phyloP scores from a whole-genome alignment of 1,139 yeast genomes.

The Hyphopichia fennica region DNA sequence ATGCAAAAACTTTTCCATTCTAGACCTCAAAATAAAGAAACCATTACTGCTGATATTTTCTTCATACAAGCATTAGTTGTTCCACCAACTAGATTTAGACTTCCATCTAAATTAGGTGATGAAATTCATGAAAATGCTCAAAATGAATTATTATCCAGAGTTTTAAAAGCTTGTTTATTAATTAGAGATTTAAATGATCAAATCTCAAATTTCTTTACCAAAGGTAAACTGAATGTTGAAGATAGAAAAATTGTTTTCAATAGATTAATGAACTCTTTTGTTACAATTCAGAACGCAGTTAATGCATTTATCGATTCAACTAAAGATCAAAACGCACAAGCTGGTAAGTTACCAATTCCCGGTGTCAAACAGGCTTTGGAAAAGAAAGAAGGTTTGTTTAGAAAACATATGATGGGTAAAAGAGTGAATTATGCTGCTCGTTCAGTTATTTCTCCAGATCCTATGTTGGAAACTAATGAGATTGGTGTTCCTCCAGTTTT shows the following conservation, averaged over 20 bases:
- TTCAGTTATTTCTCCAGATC: constrained; percentile 98
- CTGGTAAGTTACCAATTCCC: constrained; percentile 77
- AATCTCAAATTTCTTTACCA: constrained; percentile 55
- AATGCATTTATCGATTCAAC: constrained; percentile 92
- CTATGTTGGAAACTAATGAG: constrained; percentile 94
- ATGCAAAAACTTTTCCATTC: constrained; percentile 71
- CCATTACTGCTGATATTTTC: constrained; percentile 79
- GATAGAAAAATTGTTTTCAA: constrained; percentile 79
- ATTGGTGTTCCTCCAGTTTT: constrained; percentile 99
- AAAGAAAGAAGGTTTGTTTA: constrained; percentile 96
- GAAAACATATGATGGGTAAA: constrained; percentile 99
- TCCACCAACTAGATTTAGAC: constrained; percentile 94
- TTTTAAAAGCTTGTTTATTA: constrained; percentile 74
- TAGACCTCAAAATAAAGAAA: constrained; percentile 57
- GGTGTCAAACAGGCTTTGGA: constrained; percentile 98
- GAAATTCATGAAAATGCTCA: constrained; percentile 94
- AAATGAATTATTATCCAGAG: constrained; percentile 80
- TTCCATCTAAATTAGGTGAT: constrained; percentile 96
- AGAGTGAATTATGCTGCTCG: constrained; percentile 99
- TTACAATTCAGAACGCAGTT: constrained; percentile 91
- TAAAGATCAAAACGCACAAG: constrained; percentile 72
- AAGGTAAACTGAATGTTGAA: constrained; percentile 59
- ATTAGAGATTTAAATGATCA: constrained; percentile 90
- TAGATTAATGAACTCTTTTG: constrained; percentile 92
- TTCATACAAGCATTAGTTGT: constrained; percentile 86